Conservation (phyloP, 169 alveolate species). For the Plasmodium fragile region DNA sequence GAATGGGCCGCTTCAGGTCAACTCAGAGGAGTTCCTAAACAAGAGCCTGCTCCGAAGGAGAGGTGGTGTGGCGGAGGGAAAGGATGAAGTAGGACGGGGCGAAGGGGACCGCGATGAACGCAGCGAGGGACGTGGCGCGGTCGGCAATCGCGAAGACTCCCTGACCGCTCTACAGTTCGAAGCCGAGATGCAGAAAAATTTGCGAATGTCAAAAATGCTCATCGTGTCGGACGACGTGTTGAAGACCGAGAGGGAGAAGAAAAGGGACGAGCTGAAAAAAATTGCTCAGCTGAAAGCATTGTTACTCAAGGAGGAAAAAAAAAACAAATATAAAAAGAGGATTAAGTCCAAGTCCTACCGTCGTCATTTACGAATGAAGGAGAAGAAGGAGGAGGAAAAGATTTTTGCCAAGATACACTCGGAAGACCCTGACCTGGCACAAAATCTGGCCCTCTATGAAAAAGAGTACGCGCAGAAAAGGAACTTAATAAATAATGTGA, state of each 20-base stretch:
- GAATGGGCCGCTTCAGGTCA: background rate
- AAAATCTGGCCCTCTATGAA: conserved; percentile 9
- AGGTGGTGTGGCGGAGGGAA: background rate
- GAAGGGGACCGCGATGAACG: background rate
- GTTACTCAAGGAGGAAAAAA: conserved; percentile 13
- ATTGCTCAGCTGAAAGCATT: conserved; percentile 33
- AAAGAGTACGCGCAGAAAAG: conserved; percentile 73
- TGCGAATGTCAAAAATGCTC: conserved; percentile 35
- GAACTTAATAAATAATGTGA: conserved; percentile 48
- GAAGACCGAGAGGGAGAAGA: conserved; percentile 36
- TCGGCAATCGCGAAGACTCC: background rate
- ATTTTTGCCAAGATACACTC: conserved; percentile 17
- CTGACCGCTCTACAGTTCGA: conserved; percentile 3
- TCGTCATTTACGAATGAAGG: conserved; percentile 29
- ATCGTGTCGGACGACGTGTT: conserved; percentile 31
- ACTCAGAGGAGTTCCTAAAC: conserved; percentile 27
- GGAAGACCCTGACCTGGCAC: conserved; percentile 36
- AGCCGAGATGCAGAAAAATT: conserved; percentile 36
- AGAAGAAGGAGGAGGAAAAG: conserved; percentile 56
- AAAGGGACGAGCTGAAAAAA: conserved; percentile 27
- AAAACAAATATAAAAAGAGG: conserved; percentile 14
- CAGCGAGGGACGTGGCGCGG: background rate
- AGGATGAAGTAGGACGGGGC: background rate
- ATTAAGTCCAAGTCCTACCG: conserved; percentile 64
- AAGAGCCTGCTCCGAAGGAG: conserved; percentile 5